phyloP scores from a whole-genome alignment of 192 early-diverging fungal species.

The Coemansia sp. region DNA sequence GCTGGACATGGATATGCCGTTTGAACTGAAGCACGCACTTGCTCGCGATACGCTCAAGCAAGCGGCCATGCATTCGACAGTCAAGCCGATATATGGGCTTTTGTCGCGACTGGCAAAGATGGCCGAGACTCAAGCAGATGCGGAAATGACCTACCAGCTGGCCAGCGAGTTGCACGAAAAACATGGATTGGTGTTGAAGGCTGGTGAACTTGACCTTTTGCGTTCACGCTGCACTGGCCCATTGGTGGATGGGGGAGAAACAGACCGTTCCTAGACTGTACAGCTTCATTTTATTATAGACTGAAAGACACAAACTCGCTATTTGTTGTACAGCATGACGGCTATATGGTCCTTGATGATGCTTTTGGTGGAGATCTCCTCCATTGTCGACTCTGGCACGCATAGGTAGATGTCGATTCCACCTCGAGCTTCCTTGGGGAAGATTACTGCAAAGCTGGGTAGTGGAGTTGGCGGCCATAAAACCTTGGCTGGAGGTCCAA shows the following conservation, averaged over 20 bases:
- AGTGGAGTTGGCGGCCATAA: background rate
- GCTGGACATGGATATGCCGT: background rate
- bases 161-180: no score
- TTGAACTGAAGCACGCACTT: background rate
- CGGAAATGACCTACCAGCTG: no score
- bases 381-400: background rate
- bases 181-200: no score
- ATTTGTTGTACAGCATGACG: background rate
- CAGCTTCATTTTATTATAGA: background rate
- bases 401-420: constrained; percentile 12
- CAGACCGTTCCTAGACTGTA: background rate
- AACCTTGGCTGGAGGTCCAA: constrained; percentile 5
- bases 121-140: background rate
- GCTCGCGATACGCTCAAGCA: background rate
- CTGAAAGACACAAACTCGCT: background rate
- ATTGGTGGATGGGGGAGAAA: no score
- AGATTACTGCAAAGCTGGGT: constrained; percentile 2
- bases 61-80: background rate
- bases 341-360: constrained; percentile 11
- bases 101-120: background rate
- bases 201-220: background rate
- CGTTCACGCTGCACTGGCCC: no score
- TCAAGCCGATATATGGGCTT: background rate
- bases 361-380: background rate
- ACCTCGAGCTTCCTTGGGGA: background rate